Base-by-base conservation (phyloP, 495 filamentous ascomycete species). In the Aspergillus baeticus region DNA sequence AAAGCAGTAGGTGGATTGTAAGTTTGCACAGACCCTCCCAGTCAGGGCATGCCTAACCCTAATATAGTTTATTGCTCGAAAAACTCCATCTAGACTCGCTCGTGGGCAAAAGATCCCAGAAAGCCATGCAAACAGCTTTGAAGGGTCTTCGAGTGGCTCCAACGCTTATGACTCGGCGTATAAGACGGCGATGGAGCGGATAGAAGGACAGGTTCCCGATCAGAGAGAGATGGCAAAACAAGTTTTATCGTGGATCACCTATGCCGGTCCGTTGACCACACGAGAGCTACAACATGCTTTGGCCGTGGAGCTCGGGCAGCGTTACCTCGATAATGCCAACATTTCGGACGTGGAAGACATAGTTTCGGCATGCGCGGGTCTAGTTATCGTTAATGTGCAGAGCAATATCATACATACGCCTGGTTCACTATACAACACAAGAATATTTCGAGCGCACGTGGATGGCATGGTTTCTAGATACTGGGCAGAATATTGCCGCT, bases 281-380 rank as follows among this genome's bases (percentile, higher is more conserved):
- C 1, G 43, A 10, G 79, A 85, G 54, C 63, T 87, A 5, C 70
- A 69, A 20, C 67, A 78, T 63, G 81, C 80, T 0, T 60, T 84
- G 21, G 78, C 75, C 0, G 64, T 82, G 1, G 63, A 77, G 36
- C 2, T 54, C 0, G 63, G 52, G 2, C 48, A 63, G 0, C 18
- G 1, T 10, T 3, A 23, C 0, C 17, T 51, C 10, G 48, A 51
- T 1, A 18, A 37, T 22, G 33, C 15, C 1, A 51, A 51, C 14
- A 51, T 51, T n/a, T n/a, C n/a, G n/a, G n/a, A n/a, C n/a, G n/a
- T n/a, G n/a, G n/a, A n/a, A n/a, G n/a, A n/a, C n/a, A n/a, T n/a
- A n/a, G n/a, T n/a, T n/a, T n/a, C n/a, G n/a, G n/a, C n/a, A n/a
- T n/a, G n/a, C n/a, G n/a, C n/a, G n/a, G n/a, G n/a, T n/a, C n/a